phyloP scores from a whole-genome alignment of 2,329 filamentous ascomycete species.

The Escovopsis sp. region DNA sequence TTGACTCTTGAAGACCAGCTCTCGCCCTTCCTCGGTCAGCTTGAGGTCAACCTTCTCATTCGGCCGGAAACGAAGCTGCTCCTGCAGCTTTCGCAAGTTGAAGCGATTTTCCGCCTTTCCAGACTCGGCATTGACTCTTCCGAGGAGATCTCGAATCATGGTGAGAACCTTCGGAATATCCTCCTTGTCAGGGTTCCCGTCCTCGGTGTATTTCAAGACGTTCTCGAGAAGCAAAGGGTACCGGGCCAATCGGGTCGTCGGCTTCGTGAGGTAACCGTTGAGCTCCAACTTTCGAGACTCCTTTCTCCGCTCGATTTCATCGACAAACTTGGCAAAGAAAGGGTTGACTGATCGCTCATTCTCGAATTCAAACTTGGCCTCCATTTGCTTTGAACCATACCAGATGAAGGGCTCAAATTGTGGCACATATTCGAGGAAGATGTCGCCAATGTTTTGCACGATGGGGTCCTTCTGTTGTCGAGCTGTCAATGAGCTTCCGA shows the following conservation, averaged over 20 bases:
- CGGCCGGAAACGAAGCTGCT: constrained; percentile 78
- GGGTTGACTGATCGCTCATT: constrained; percentile 82
- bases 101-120: constrained; percentile 97
- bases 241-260: constrained; percentile 83
- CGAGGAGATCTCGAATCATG: constrained; percentile 75
- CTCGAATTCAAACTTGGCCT: constrained; percentile 96
- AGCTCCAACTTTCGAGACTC: constrained; percentile 93
- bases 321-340: constrained; percentile 79
- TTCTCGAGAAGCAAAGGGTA: constrained; percentile 88
- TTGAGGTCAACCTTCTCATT: constrained; percentile 89
- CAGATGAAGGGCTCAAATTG: constrained; percentile 92
- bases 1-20: constrained; percentile 85
- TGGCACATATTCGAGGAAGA: constrained; percentile 84
- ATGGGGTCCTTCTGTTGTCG: constrained; percentile 84
- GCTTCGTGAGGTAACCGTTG: constrained; percentile 95
- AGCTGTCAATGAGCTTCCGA: constrained; percentile 77
- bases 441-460: constrained; percentile 79
- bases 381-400: constrained; percentile 90
- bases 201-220: constrained; percentile 80
- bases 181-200: constrained; percentile 76
- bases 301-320: constrained; percentile 89
- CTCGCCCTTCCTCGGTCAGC: constrained; percentile 81
- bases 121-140: constrained; percentile 82
- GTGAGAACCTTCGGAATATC: constrained; percentile 83
- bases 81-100: constrained; percentile 82